Evolutionary conservation across 2,329 filamentous ascomycete species (phyloP).

Genomic region (Aspergillus felis): DNA sequence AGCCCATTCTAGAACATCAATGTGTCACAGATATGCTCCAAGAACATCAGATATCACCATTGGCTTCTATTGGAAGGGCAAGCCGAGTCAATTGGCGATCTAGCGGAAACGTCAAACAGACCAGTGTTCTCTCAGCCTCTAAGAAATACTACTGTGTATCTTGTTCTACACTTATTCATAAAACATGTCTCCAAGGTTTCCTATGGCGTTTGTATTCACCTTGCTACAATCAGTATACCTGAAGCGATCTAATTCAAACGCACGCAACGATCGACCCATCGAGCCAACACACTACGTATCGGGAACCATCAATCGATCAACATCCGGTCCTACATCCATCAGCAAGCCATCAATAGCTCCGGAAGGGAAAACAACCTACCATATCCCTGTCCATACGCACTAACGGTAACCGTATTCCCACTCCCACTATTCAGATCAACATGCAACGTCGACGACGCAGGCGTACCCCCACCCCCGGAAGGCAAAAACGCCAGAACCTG

Average conservation of each 20-base stretch:
- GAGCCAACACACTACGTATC: neutral
- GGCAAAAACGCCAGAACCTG: slow-evolving; percentile 55
- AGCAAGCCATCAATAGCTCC: neutral
- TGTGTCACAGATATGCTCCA: no score
- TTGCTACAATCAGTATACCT: neutral
- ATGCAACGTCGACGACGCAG: slow-evolving; percentile 1
- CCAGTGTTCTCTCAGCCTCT: neutral
- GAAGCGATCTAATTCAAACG: neutral
- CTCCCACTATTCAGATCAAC: neutral
- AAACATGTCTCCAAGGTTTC: no score
- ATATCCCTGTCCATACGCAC: neutral
- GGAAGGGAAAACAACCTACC: neutral
- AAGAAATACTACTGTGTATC: neutral
- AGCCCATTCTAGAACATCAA: no score
- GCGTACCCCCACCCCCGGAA: slow-evolving; percentile 19
- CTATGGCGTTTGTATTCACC: neutral
- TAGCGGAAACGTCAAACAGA: slow-evolving; percentile 2
- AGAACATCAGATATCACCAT: no score
- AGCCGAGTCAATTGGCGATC: neutral
- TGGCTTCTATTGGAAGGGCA: neutral
- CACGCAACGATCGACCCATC: neutral
- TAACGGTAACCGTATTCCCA: neutral
- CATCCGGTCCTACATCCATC: neutral
- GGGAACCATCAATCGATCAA: neutral
- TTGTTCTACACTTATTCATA: neutral